A percentile compares a stretch with the other conserved stretches of the same genome.
phyloP scores from a whole-genome alignment of 805 yeast genomes.

The Wickerhamomyces strasburgensis region DNA sequence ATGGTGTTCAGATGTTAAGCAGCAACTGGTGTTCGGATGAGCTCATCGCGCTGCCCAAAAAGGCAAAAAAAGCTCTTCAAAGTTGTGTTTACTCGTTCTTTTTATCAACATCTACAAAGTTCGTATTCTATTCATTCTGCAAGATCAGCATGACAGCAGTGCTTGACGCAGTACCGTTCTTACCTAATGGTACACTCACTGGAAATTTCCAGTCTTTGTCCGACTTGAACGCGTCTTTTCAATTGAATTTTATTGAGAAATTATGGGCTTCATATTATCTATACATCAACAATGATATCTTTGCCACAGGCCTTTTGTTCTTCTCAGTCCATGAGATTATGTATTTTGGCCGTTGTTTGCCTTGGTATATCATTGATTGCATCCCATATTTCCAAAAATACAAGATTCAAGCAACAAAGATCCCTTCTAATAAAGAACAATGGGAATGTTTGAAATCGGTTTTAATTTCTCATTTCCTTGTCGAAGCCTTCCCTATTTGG shows the following conservation, averaged over 20 bases:
- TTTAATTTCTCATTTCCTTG: slow-evolving; percentile 76
- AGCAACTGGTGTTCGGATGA: too few species aligned
- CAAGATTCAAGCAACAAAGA: slow-evolving; percentile 82
- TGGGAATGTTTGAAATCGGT: slow-evolving; percentile 88
- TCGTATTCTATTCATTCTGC: too few species aligned
- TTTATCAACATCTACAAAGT: too few species aligned
- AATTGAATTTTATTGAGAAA: slow-evolving; percentile 43
- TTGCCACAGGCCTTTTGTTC: slow-evolving; percentile 86
- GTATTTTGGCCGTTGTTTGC: slow-evolving; percentile 87
- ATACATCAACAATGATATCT: slow-evolving; percentile 75
- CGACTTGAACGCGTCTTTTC: slow-evolving; percentile 2
- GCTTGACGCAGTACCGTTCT: too few species aligned
- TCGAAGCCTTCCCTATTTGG: slow-evolving; percentile 95
- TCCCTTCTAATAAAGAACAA: slow-evolving; percentile 76
- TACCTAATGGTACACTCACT: slow-evolving; percentile 2
- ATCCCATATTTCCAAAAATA: slow-evolving; percentile 79
- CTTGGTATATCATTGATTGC: slow-evolving; percentile 83
- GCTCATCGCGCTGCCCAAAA: too few species aligned
- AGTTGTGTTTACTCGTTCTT: too few species aligned
- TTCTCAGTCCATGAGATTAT: slow-evolving; percentile 76
- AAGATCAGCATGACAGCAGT: too few species aligned
- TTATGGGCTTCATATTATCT: slow-evolving; percentile 85
- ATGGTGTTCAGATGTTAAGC: too few species aligned
- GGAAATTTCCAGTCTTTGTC: slow-evolving; percentile 5
- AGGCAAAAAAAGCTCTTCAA: too few species aligned